Base-by-base conservation (phyloP, 2,329 filamentous ascomycete species). In the Falciphora oryzae region DNA sequence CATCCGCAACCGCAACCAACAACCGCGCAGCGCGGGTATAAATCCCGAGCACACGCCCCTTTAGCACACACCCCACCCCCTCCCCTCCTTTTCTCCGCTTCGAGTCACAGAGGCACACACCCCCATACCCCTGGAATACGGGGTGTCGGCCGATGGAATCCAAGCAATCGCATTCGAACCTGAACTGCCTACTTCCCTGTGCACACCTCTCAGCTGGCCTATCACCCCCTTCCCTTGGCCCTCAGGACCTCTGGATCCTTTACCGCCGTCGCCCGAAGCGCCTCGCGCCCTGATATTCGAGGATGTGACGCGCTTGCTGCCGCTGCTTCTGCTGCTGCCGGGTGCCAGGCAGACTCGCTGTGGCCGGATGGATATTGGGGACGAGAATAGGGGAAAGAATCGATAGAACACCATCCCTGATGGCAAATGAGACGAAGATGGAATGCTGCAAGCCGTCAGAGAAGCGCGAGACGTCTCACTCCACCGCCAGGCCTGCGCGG, bases 21-120 rank as follows among this genome's bases (percentile, higher is more conserved):
- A 50, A 50, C 38, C 38, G 38, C 38, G 38, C 38, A 50, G 38
- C 38, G 38, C 38, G 38, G 38, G 38, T 50, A 50, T 50, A 28
- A 59, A 27, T 63, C 57, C 56, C 28, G 28, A 57, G 56, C 57
- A 29, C 28, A 59, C 57, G 38, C 38, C 16, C 38, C 38, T 8
- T 6, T 1, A 22, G 22, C 38, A 50, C 38, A 22, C 59, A 63
- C 59, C 57, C 62, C 61, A 57, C 63, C 28, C 27, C 44, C 58
- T 22, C 16, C 32, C 18, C 4, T 16, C 22, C 38, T 8, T 8
- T 8, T 18, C 38, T 63, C 53, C 56, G 63, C 57, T 59, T 61
- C 59, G 59, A 38, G 5, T 16, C 16, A 22, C 38, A 22, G 16
- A 50, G 16, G 11, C 38, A 18, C 38, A 50, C 38, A 44, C 38